Evolutionary conservation across 139 green algal species (phyloP).

Genomic region (Chlorella sp.): DNA sequence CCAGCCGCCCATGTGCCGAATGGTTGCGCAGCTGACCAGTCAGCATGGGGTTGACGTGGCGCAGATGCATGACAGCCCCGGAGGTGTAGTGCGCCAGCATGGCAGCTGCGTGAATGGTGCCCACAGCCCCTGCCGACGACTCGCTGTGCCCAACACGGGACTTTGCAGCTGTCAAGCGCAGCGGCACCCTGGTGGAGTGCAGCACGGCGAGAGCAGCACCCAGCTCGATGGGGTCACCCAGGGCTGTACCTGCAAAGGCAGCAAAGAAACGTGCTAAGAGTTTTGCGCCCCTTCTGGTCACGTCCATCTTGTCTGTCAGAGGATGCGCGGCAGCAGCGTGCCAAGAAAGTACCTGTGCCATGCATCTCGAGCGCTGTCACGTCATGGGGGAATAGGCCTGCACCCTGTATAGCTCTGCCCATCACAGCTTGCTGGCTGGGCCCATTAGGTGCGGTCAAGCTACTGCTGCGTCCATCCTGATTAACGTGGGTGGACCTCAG

Average conservation of each 20-base stretch:
- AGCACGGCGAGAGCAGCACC: constrained; percentile 9
- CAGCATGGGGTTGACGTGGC: constrained; percentile 5
- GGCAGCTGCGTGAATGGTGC: constrained; percentile 43
- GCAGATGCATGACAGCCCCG: background rate
- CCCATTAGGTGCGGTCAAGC: constrained; percentile 84
- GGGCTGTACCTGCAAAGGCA: constrained; percentile 39
- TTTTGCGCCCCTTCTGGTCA: background rate
- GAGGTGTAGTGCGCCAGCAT: background rate
- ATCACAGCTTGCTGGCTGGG: constrained; percentile 75
- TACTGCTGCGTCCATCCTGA: constrained; percentile 85
- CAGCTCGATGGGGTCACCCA: constrained; percentile 63
- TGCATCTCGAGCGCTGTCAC: constrained; percentile 47
- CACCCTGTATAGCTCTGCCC: constrained; percentile 44
- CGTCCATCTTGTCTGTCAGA: background rate
- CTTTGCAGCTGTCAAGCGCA: constrained; percentile 61
- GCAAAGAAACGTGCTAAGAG: background rate
- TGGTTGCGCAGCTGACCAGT: background rate
- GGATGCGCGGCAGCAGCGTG: background rate
- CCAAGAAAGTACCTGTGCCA: constrained; percentile 51
- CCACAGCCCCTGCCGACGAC: constrained; percentile 72
- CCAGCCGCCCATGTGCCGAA: background rate
- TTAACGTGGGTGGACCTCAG: constrained; percentile 72
- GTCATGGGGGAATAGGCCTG: background rate
- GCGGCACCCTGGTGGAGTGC: no score
- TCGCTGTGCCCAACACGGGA: constrained; percentile 79